A percentile compares a stretch with the other conserved stretches of the same genome.
These are phyloP conservation scores for Peronospora destructor DNA, from an alignment of 352 stramenopile genomes.

Conservation along the genomic window DNA sequence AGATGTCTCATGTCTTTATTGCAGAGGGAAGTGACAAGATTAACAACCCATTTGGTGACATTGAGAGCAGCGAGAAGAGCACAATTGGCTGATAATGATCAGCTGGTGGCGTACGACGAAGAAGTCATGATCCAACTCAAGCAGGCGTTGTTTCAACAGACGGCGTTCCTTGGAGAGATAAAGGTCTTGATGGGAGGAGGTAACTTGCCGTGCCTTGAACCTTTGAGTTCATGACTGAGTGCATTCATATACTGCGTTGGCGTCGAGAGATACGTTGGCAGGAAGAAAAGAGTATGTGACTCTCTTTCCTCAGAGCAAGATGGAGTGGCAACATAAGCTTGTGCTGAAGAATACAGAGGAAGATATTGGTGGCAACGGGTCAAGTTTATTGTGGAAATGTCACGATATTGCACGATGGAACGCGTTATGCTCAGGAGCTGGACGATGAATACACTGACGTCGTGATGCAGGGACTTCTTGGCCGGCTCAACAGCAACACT, in stretches of 20 bases:
- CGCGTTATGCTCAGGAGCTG: constrained; percentile 23
- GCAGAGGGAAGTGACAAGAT: constrained; percentile 35
- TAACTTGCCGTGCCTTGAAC: constrained; percentile 36
- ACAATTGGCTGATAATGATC: constrained; percentile 36
- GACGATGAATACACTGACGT: constrained; percentile 22
- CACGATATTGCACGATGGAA: constrained; percentile 49
- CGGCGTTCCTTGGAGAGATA: constrained; percentile 43
- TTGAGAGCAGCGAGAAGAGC: constrained; percentile 39
- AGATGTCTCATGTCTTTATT: constrained; percentile 42
- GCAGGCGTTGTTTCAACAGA: constrained; percentile 67
- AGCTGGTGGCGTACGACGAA: constrained; percentile 51
- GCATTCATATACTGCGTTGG: constrained; percentile 55
- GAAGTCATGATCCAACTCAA: constrained; percentile 50
- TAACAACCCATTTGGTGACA: constrained; percentile 36
- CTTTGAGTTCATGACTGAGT: constrained; percentile 71
- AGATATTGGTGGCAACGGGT: constrained; percentile 20
- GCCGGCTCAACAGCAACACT: too few species aligned
- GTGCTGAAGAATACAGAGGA: constrained; percentile 47
- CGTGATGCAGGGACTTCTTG: constrained; percentile 28
- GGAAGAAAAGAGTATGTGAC: constrained; percentile 42
- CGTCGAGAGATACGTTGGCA: constrained; percentile 19
- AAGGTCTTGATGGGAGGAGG: constrained; percentile 31
- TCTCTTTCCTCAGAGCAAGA: constrained; percentile 50
- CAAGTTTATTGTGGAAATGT: constrained; percentile 37
- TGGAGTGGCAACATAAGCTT: constrained; percentile 47